Conservation (phyloP, 352 stramenopile genomes). For the Blastocystis sp. region DNA sequence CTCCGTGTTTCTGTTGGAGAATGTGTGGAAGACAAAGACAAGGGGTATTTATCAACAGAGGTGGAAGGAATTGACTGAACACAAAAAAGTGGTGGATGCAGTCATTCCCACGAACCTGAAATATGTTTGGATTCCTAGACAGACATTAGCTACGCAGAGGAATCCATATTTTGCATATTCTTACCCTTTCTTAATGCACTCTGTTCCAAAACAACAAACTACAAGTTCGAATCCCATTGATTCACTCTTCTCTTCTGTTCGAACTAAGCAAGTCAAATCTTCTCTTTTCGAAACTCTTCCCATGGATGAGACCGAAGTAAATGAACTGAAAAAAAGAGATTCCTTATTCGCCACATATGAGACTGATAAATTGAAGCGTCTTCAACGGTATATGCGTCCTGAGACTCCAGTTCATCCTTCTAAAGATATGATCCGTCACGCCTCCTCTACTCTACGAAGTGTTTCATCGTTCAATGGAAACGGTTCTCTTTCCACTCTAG, state of each 20-base stretch:
- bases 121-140: background rate
- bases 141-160: background rate
- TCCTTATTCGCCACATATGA: background rate
- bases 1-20: constrained; percentile 22
- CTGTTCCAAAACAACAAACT: background rate
- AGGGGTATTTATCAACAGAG: background rate
- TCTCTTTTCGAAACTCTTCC: background rate
- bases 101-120: background rate
- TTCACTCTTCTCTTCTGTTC: background rate
- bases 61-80: background rate
- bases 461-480: background rate
- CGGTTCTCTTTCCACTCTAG: background rate
- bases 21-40: background rate
- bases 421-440: background rate
- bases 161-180: background rate
- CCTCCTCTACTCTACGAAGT: background rate
- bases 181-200: background rate
- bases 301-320: background rate
- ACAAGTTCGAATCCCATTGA: background rate
- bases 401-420: background rate
- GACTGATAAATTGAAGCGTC: background rate
- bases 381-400: constrained; percentile 17
- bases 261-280: background rate
- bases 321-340: constrained; percentile 27
- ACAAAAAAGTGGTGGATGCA: background rate